Evolutionary conservation across 1,284 basidiomycete species (phyloP), one percentile per base, ranked within the genome.

Genomic region (Trametes polyzona): DNA sequence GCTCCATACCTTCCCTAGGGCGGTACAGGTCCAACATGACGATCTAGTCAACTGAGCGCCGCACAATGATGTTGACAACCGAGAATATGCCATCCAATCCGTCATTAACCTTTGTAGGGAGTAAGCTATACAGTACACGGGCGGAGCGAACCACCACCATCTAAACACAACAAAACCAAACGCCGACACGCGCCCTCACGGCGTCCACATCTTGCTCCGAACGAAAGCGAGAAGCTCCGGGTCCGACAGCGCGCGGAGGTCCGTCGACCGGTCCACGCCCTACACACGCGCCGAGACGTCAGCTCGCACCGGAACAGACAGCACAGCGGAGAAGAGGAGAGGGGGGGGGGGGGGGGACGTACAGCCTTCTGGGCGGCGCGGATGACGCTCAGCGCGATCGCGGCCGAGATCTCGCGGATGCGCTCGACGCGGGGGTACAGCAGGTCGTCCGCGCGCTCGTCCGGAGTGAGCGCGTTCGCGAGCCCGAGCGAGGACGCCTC

Each of bases 321-420:
- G 23, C 33, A 41, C 16, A 47, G 27, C 11, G 19, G 27, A 29
- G 29, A 11, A 32, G n/a, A 51, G 43, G 26, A 10, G 32, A 21
- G 49, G 43, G n/a, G 29, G 10, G 29, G n/a, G 50, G 43, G 26
- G 10, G 32, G 21, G 49, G 43, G 27, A 52, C 82, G 60, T 64
- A 87, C 88, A 56, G 83, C 87, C 65, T 83, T 81, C 71, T 95
- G 92, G 30, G 93, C 91, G 36, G 84, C 80, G 53, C 86, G 83
- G 65, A 95, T 88, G 52, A 95, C 92, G 41, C 82, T 77, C 50
- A 76, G 73, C 12, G 92, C 90, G 62, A 96, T 91, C 52, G 80
- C 72, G 2, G 83, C 85, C 63, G 89, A 91, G 67, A 96, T 94
- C 65, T 94, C 91, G 42, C 93, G 81, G 67, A 96, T 95, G 64